These are phyloP conservation scores for Chlorella sp. DNA, from an alignment of 139 green algal genomes.

Conservation along the genomic window DNA sequence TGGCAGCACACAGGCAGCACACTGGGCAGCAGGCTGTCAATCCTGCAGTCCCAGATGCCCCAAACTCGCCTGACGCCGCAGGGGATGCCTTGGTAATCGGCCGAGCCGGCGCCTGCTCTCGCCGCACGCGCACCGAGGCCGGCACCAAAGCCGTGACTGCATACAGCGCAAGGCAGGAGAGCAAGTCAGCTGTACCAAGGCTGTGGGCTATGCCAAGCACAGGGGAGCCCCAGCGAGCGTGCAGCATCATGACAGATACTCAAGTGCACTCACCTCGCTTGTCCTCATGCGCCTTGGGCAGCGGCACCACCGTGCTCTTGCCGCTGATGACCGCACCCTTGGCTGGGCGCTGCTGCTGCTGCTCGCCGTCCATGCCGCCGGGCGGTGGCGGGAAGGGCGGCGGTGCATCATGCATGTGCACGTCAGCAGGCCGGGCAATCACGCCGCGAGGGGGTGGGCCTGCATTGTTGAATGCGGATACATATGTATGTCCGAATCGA, in stretches of 20 bases:
- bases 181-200: not conserved
- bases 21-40: too few species aligned
- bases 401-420: not conserved
- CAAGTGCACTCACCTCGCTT: slow-evolving; percentile 43
- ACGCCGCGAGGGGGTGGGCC: slow-evolving; percentile 15
- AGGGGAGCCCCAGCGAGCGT: too few species aligned
- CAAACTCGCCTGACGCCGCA: not conserved
- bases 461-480: not conserved
- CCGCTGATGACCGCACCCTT: slow-evolving; percentile 45
- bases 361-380: not conserved
- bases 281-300: slow-evolving; percentile 77
- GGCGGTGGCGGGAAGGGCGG: not conserved
- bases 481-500: too few species aligned
- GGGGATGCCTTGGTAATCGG: not conserved
- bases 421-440: slow-evolving; percentile 7
- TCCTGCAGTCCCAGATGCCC: not conserved
- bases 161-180: not conserved
- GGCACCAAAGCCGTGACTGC: slow-evolving; percentile 74
- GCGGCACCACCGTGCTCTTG: slow-evolving; percentile 78
- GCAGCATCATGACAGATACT: not conserved
- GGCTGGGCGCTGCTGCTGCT: not conserved
- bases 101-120: slow-evolving; percentile 50
- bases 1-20: too few species aligned
- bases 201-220: too few species aligned
- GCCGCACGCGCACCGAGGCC: slow-evolving; percentile 69